A percentile compares a stretch with the other conserved stretches of the same genome.
These are phyloP conservation scores for Metarhizium brunneum DNA, from an alignment of 2,329 filamentous ascomycete species.

Conservation along the genomic window DNA sequence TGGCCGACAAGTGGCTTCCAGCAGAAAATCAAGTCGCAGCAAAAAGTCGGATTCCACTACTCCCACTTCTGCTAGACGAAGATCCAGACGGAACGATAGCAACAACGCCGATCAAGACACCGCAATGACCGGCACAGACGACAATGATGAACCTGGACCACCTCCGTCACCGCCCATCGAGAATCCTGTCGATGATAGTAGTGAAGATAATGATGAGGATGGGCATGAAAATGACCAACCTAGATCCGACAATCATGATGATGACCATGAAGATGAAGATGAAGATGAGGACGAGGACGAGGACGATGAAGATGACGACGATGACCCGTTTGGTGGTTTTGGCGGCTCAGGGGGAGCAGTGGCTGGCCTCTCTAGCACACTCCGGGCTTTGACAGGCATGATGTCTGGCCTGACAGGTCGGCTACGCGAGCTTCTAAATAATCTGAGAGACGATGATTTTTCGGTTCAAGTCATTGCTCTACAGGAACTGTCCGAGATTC, in stretches of 20 bases:
- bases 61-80: slow-evolving; percentile 30
- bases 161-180: slow-evolving; percentile 30
- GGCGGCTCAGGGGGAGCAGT: slow-evolving; percentile 54
- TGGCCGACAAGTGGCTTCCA: slow-evolving; percentile 53
- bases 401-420: slow-evolving; percentile 77
- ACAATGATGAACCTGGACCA: slow-evolving; percentile 32
- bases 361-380: slow-evolving; percentile 64
- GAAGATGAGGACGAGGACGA: slow-evolving; percentile 46
- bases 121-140: slow-evolving; percentile 61
- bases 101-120: slow-evolving; percentile 53
- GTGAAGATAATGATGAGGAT: slow-evolving; percentile 21
- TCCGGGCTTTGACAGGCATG: slow-evolving; percentile 83
- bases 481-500: slow-evolving; percentile 84
- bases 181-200: slow-evolving; percentile 29
- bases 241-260: slow-evolving; percentile 16
- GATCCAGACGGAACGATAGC: slow-evolving; percentile 44
- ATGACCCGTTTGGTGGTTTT: slow-evolving; percentile 57
- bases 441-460: slow-evolving; percentile 75
- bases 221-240: slow-evolving; percentile 23
- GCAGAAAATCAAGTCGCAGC: slow-evolving; percentile 62
- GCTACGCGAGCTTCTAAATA: slow-evolving; percentile 67
- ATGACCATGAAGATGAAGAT: slow-evolving; percentile 28
- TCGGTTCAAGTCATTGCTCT: slow-evolving; percentile 86
- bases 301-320: slow-evolving; percentile 55
- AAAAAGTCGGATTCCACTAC: slow-evolving; percentile 50